Evolutionary conservation across 192 early-diverging fungal genomes (phyloP).

Genomic region (Coemansia furcata): DNA sequence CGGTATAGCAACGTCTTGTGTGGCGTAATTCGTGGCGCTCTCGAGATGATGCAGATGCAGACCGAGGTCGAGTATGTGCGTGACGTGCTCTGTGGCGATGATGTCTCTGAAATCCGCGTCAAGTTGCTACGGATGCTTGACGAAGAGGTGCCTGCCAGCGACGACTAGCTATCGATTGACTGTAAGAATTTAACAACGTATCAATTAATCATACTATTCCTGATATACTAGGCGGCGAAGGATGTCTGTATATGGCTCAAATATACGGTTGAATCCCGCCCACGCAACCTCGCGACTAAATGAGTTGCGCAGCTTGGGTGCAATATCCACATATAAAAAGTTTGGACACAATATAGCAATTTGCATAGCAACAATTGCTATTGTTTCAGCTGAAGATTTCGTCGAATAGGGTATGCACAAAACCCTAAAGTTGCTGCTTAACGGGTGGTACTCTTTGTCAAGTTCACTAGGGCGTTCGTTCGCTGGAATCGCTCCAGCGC

Average conservation of each 20-base stretch:
- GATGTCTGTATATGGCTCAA: not conserved
- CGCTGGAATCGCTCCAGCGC: not conserved
- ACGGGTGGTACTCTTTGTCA: not conserved
- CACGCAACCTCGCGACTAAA: not conserved
- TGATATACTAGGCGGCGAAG: not conserved
- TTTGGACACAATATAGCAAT: not conserved
- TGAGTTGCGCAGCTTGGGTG: not conserved
- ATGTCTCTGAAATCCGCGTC: constrained; percentile 89
- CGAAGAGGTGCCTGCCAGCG: constrained; percentile 92
- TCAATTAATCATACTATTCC: too few species aligned
- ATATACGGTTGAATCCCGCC: not conserved
- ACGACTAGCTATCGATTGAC: constrained; percentile 58
- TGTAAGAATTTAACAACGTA: not conserved
- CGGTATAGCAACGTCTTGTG: constrained; percentile 98
- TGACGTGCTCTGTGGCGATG: constrained; percentile 82
- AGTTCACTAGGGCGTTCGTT: not conserved
- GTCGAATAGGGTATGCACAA: not conserved
- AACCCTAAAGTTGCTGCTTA: not conserved
- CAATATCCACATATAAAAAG: not conserved
- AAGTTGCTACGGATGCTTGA: constrained; percentile 84
- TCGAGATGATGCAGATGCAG: constrained; percentile 98
- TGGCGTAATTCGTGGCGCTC: constrained; percentile 89
- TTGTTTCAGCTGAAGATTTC: not conserved
- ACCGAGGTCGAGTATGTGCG: constrained; percentile 81
- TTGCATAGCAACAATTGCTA: not conserved